A percentile compares a stretch with the other conserved stretches of the same genome.
phyloP scores from a whole-genome alignment of 768 basidiomycete genomes.

The Russula brevipes region DNA sequence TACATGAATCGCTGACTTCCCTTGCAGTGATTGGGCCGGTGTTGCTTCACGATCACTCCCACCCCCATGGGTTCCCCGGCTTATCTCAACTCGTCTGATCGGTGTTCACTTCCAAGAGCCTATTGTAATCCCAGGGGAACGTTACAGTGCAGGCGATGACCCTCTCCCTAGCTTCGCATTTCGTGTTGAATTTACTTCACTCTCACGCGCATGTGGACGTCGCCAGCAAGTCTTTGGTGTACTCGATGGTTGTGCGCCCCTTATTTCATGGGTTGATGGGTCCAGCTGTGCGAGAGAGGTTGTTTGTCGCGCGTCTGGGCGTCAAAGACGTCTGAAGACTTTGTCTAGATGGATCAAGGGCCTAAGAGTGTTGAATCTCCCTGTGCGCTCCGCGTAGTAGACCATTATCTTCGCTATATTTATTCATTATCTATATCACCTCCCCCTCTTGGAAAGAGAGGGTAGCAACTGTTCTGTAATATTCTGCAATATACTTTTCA shows the following conservation, averaged over 20 bases:
- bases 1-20: not conserved
- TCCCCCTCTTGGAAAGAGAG: not conserved
- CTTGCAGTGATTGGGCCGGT: conserved; percentile 8
- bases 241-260: conserved; percentile 2
- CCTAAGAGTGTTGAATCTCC: not conserved
- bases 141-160: not conserved
- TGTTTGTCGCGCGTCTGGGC: not conserved
- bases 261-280: conserved; percentile 10
- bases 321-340: not conserved
- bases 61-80: conserved; percentile 14
- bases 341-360: conserved; percentile 9
- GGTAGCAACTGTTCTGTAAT: not conserved
- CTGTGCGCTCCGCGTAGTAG: not conserved
- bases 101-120: conserved; percentile 1
- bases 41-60: conserved; percentile 14
- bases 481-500: too few species aligned
- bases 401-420: not conserved
- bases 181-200: not conserved
- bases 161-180: conserved; percentile 8
- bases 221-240: conserved; percentile 7
- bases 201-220: conserved; percentile 3
- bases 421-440: conserved; percentile 15
- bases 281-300: not conserved
- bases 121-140: not conserved
- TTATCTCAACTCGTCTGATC: not conserved